Base-by-base conservation (phyloP, 1,139 yeast genomes). In the Diutina sp. region DNA sequence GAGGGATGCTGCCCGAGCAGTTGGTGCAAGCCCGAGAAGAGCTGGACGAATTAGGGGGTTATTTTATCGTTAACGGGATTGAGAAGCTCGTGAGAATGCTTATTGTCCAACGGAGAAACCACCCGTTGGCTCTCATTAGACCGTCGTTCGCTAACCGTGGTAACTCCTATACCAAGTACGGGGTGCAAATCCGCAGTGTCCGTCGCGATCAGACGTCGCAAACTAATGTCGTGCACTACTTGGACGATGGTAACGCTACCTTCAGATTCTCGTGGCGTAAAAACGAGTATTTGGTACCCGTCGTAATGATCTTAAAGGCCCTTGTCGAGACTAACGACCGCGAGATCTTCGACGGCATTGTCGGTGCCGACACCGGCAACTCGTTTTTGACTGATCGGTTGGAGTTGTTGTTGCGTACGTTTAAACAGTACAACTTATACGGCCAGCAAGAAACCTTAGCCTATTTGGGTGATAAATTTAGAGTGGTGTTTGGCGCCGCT, bases 201-300 rank as follows among this genome's bases (percentile, higher is more conserved):
- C 84, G 99, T 68, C 96, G 96, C 4, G 99, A 95, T 70, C 98
- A 93, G 73, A 88, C 97, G 12, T 90, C 99, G 16, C 98, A 91
- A 72, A 90, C 99, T 4, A 93, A 93, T 67, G 98, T 93, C 8
- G 77, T 93, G 68, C 99, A 95, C 71, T 93, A 95, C 69, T 80
- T 95, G 67, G 88, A 82, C 65, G 98, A 95, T 67, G 99, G 99
- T 72, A 93, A 88, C 66, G 96, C 91, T 57, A 91, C 98, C 1
- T 90, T 93, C 75, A 79, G 99, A 69, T 93, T 93, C 70, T 88
- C 97, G 11, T 93, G 98, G 98, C 85, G 90, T 66, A 93, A 95
- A 66, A 93, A 90, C 68, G 99, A 93, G 72, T 93, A 87, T 70
- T 76, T 93, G 66, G 87, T 95, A 54, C 99, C 99, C 1, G 97